Percentiles rank a stretch among this genome's conserved stretches.
Evolutionary conservation across 257 asterid genomes (phyloP).

Genomic region (Solanum chaucha): DNA sequence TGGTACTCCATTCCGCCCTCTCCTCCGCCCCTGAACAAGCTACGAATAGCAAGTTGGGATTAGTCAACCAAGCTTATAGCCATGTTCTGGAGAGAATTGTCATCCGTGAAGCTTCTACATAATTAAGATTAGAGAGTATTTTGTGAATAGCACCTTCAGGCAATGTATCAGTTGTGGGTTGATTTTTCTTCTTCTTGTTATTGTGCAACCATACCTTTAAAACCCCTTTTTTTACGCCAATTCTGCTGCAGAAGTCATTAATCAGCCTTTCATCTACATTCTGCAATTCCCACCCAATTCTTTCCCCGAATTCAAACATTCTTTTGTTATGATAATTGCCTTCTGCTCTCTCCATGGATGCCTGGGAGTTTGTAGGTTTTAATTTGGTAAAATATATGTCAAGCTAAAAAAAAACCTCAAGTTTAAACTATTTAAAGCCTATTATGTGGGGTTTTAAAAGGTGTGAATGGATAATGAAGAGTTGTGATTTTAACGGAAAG

Average conservation of each 20-base stretch:
- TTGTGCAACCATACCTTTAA: background rate
- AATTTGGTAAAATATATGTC: background rate
- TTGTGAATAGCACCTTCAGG: background rate
- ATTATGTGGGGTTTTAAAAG: no score
- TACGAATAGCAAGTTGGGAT: background rate
- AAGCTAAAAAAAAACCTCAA: no score
- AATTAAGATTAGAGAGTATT: background rate
- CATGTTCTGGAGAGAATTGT: background rate
- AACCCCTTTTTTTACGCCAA: background rate
- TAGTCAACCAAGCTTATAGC: background rate
- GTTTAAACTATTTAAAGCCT: background rate
- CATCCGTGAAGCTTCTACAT: background rate
- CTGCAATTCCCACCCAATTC: background rate
- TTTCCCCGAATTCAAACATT: background rate
- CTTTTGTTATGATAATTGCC: background rate
- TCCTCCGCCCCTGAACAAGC: background rate
- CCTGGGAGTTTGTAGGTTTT: background rate
- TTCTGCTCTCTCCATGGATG: background rate
- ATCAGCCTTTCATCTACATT: background rate
- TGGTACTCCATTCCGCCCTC: background rate
- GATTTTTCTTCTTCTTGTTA: background rate
- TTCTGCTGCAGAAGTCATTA: background rate
- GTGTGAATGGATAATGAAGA: no score
- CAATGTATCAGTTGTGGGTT: background rate
- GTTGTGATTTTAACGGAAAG: background rate